phyloP scores from a whole-genome alignment of 345 rosid genomes.

The Nasturtium officinale region DNA sequence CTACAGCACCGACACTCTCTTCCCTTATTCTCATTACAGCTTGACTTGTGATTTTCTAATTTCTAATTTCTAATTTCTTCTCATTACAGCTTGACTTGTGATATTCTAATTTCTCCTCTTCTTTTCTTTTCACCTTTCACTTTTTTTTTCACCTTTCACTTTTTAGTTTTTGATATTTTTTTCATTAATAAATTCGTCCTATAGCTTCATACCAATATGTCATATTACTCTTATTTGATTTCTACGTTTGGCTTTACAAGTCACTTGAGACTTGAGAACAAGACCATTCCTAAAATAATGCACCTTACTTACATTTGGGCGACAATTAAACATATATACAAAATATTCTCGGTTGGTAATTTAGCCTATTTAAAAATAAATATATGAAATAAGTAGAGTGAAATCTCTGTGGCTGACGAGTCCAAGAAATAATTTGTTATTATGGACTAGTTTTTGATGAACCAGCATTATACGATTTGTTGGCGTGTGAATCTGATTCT shows the following conservation, averaged over 20 bases:
- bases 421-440: not conserved
- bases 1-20: constrained; percentile 36
- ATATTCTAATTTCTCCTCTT: not conserved
- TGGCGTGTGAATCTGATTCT: constrained; percentile 25
- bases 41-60: not conserved
- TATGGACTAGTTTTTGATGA: not conserved
- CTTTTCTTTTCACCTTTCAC: constrained; percentile 31
- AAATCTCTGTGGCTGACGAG: not conserved
- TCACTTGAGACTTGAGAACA: not conserved
- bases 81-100: not conserved
- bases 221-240: not conserved
- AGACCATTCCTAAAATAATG: not conserved
- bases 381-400: not conserved
- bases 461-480: not conserved
- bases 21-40: not conserved
- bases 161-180: not conserved
- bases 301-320: not conserved
- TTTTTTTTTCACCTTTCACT: not conserved
- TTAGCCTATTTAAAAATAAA: not conserved
- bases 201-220: not conserved
- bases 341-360: not conserved
- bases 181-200: not conserved
- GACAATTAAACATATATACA: not conserved
- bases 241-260: constrained; percentile 9
- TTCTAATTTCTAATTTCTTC: not conserved